Evolutionary conservation across 2,329 filamentous ascomycete species (phyloP), one percentile per base, ranked within the genome.

Genomic region (Calonectria pseudoturangicola): DNA sequence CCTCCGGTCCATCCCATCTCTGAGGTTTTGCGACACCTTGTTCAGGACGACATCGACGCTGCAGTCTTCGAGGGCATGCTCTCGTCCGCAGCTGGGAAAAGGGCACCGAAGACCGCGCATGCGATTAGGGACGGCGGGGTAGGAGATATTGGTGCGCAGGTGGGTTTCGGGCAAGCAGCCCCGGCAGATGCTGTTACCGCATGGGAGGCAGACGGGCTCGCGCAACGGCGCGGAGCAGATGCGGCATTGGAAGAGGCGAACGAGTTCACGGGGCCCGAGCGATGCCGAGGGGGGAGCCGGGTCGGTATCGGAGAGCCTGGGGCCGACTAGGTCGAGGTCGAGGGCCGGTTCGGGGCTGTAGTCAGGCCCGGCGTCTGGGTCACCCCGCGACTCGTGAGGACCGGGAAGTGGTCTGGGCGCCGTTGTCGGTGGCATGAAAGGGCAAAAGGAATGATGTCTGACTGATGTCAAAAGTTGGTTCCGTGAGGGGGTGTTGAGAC

Each of bases 41-140:
- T 90, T 91, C 73, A 98, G 84, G 2, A 92, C 92, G 45, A 98
- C 93, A 84, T 98, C 95, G 9, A 93, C 85, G 58, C 89, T 90
- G 83, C 94, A 98, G 79, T 98, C 95, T 4, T 89, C 93, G 21
- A 93, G 80, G 0, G 95, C 92, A 84, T 98, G 96, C 69, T 95
- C 93, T 72, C 88, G 88, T 16, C 83, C 84, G 78, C 95, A 98
- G 2, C 88, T 87, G 10, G 82, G 71, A 74, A 95, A 93, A 0
- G 94, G 93, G 80, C 96, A 98, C n/a, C 82, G 84, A 78, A 98
- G 94, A 0, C 93, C 94, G 77, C 91, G 87, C 48, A 91, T 86
- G 47, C 95, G 90, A 50, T 90, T 91, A 8, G 92, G 89, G 1
- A 89, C 88, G 18, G 91, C 91, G 0, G 95, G 95, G 82, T 96